Base-by-base conservation (phyloP, 2,329 filamentous ascomycete species). In the Epichloe amarillans region DNA sequence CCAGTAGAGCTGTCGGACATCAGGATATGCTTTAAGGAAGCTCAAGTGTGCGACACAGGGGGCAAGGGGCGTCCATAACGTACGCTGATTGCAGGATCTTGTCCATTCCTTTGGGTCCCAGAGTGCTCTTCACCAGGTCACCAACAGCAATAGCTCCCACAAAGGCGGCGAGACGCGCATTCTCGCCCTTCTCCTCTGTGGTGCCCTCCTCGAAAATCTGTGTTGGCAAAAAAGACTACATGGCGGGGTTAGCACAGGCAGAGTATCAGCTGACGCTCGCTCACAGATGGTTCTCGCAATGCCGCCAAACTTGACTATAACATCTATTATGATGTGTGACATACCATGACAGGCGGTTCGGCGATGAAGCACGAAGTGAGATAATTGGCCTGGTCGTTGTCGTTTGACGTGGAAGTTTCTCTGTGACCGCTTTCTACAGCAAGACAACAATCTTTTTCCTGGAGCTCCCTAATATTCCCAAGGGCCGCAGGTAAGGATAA, bases 31-130 rank as follows among this genome's bases (percentile, higher is more conserved):
- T 51, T 51, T 53, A 42, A 50, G 40, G 46, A 30, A 21, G 36
- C 41, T 15, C 38, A 46, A 43, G 50, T 39, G 46, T 47, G 50
- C 37, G 35, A 15, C 14, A 17, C 19, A 23, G 37, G 23, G 38
- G 26, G 33, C 8, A 15, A 6, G 48, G 54, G 49, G 51, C 49
- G 51, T 51, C 3, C 33, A 5, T 50, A 53, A 79, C 84, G 57
- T 81, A 93, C 86, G 88, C 90, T 67, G 89, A 95, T 70, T 95
- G 89, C 65, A 95, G 75, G 67, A 95, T 95, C 76, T 95, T 96
- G 76, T 97, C 93, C 90, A 97, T 97, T 60, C 93, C 93, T 75
- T 97, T 97, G 38, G 93, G 93, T 6, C 93, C 93, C 36, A 98
- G 74, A 11, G 93, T 97, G 69, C 88, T 95, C 79, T 98, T 98